These are phyloP conservation scores for Cladobotryum mycophilum DNA, from an alignment of 2,329 filamentous ascomycete species.

Conservation along the genomic window DNA sequence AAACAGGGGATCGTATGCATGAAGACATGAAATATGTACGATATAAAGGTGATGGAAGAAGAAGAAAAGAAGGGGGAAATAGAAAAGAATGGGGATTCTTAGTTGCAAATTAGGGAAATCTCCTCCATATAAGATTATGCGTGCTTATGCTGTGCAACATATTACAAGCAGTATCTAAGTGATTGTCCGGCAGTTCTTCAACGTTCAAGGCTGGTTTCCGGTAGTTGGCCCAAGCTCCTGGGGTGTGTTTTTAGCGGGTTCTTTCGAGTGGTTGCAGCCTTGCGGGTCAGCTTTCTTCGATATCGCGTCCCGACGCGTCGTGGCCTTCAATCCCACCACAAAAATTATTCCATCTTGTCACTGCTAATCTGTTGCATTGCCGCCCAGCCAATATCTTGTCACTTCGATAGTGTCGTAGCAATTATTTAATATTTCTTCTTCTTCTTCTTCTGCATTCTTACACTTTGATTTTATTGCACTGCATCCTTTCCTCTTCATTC, in stretches of 20 bases:
- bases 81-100: too few species aligned
- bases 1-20: too few species aligned
- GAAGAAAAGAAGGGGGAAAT: too few species aligned
- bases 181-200: too few species aligned
- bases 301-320: constrained; percentile 26
- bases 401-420: not conserved
- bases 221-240: not conserved
- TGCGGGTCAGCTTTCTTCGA: constrained; percentile 4
- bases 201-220: not conserved
- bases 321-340: constrained; percentile 19
- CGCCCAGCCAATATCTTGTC: constrained; percentile 2
- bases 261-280: constrained; percentile 2
- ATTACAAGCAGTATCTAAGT: too few species aligned
- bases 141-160: too few species aligned
- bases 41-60: too few species aligned
- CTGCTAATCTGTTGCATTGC: constrained; percentile 6
- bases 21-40: too few species aligned
- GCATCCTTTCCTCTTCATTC: not conserved
- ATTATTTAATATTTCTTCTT: not conserved
- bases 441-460: not conserved
- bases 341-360: not conserved
- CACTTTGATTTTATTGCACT: not conserved
- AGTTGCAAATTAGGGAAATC: too few species aligned
- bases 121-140: too few species aligned
- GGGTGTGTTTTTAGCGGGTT: not conserved